Base-by-base conservation (phyloP, 2,329 filamentous ascomycete genomes). In the Trichoderma sp. region DNA sequence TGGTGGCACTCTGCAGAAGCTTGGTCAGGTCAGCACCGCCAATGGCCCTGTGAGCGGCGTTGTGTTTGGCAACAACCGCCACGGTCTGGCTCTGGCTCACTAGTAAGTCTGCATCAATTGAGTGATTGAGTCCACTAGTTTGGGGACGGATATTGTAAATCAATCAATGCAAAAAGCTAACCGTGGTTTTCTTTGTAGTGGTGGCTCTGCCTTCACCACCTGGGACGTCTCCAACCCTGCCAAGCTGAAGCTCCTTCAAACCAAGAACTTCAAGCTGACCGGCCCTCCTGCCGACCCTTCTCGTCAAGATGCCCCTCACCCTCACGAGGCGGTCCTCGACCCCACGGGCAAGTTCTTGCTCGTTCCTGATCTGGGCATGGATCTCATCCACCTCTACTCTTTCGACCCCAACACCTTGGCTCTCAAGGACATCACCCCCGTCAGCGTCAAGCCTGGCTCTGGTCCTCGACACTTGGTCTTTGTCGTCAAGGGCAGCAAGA, bases 381-480 rank as follows among this genome's bases (percentile, higher is more conserved):
- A 93, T 75, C 76, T 88, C 7, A 79, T 93, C 62, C 89, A 87
- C 74, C 80, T 83, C 71, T 93, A 88, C 78, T 77, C 81, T 70
- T 84, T 91, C 76, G 70, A 71, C 64, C 64, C 64, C 9, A 80
- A 88, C 74, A 84, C 84, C 60, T 77, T 81, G 7, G 83, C 85
- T 36, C 81, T 88, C 8, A 76, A 76, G 21, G 76, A 81, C 26
- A 75, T 81, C 24, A 74, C 78, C 7, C 83, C 86, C 8, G 79
- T 88, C 43, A 74, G 80, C 43, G 79, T 85, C 67, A 74, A 82
- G 39, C 75, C 85, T 2, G 90, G 90, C 18, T 87, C 85, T 47
- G 92, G 92, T 0, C 92, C 91, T 1, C 84, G 91, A 36, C 91
- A 93, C 77, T 86, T 85, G 11, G 82, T 84, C n/a, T 93, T 93